Evolutionary conservation across 176 grass and related monocot genomes (phyloP).

Genomic region (Bromus sterilis): DNA sequence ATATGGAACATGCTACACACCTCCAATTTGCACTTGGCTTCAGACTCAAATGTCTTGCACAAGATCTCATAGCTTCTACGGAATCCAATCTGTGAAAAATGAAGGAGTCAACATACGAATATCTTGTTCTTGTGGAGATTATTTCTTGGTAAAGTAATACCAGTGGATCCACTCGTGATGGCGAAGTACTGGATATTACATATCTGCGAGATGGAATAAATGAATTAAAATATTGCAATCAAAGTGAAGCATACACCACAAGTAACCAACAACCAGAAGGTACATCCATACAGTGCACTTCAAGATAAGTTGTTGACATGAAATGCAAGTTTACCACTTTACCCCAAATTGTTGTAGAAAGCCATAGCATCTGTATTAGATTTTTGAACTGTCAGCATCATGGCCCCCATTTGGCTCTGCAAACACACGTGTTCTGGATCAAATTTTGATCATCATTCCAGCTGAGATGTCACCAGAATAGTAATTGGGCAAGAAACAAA

Average conservation of each 20-base stretch:
- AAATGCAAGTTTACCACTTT: neutral
- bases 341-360: constrained; percentile 83
- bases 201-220: constrained; percentile 46
- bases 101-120: neutral
- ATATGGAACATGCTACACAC: constrained; percentile 12
- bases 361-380: constrained; percentile 49
- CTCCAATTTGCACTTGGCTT: constrained; percentile 76
- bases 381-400: constrained; percentile 96
- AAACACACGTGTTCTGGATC: neutral
- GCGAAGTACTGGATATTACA: constrained; percentile 70
- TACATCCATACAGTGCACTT: neutral
- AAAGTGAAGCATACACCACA: neutral
- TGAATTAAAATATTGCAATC: neutral
- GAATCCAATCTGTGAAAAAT: constrained; percentile 45
- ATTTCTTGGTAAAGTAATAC: constrained; percentile 26
- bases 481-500: neutral
- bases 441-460: neutral
- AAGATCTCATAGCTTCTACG: constrained; percentile 79
- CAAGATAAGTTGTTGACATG: neutral
- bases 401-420: constrained; percentile 68
- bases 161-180: constrained; percentile 65
- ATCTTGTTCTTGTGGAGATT: neutral
- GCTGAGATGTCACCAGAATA: neutral
- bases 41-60: constrained; percentile 71
- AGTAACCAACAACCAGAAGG: neutral